These are phyloP conservation scores for Plectosphaerella cucumerina DNA, from an alignment of 2,329 filamentous ascomycete genomes.

Conservation along the genomic window DNA sequence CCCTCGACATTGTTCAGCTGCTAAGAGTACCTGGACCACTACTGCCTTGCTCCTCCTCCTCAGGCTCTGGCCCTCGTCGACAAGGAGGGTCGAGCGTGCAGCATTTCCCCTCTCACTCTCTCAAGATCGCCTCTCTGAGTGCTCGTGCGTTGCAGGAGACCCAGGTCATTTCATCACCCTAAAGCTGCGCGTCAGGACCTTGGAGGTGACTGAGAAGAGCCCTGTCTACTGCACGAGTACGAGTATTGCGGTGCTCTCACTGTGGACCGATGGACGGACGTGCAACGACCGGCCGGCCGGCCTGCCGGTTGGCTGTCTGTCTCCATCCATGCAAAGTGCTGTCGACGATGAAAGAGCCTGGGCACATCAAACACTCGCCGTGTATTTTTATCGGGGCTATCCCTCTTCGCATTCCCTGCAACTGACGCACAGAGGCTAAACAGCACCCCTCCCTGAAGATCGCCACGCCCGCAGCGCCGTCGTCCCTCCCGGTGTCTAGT, in stretches of 20 bases:
- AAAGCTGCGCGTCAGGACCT: background rate
- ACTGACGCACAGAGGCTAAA: conserved; percentile 11
- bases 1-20: background rate
- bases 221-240: too few species aligned
- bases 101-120: background rate
- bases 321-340: too few species aligned
- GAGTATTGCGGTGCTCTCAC: too few species aligned
- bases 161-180: background rate
- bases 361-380: background rate
- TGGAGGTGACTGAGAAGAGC: too few species aligned
- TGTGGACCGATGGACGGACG: background rate
- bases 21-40: background rate
- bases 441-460: conserved; percentile 9
- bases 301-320: background rate
- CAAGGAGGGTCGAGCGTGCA: background rate
- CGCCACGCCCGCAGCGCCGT: conserved; percentile 13
- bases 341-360: background rate
- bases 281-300: background rate
- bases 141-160: background rate
- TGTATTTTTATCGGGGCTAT: conserved; percentile 13
- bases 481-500: conserved; percentile 12
- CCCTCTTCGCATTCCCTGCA: conserved; percentile 10
- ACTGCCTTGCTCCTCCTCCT: too few species aligned
- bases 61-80: background rate
- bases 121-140: background rate